Base-by-base conservation (phyloP, 805 yeast species). In the Myxozyma geophila region DNA sequence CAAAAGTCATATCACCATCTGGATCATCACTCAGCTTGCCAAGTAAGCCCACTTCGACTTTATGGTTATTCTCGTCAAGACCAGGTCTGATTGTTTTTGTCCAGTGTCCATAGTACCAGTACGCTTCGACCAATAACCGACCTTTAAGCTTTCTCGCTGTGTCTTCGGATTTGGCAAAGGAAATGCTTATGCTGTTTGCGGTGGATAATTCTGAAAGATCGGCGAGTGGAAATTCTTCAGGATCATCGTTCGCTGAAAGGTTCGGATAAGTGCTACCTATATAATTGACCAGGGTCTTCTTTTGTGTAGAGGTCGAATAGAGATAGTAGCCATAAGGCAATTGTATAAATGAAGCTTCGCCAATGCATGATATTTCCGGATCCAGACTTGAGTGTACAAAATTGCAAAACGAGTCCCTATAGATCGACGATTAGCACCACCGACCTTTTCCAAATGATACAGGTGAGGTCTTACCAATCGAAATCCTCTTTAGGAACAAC, bases 1-100 rank as follows among this genome's bases (percentile, higher is more conserved):
- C 69, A 51, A 64, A 64, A 23, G 69, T 60, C 54, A 56, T 35
- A 8, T 66, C 69, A 1, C 65, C 68, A 28, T 63, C 61, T 5
- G 54, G 43, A 21, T 59, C 61, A 23, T 66, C 69, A 7, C 41
- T 48, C 15, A 66, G 15, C 44, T 54, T 58, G 21, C 65, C 67
- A 12, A 66, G 37, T 17, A 66, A 19, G 23, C 69, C 69, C 10
- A 59, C 66, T 48, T 66, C 69, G 19, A 63, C 60, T 28, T 53
- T 35, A 15, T 58, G 54, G 28, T 48, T 54, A n/a, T 23, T 23
- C 7, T 52, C 28, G 9, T 51, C 61, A 15, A 49, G 13, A 2
- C 48, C 54, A 7, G 36, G 21, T 7, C 7, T 23, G 43, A 64
- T 33, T 12, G 68, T 63, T 40, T 46, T 48, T 15, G 64, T 54